Evolutionary conservation across 306 rosid species (phyloP).

Genomic region (Gastrolobium villosum): DNA sequence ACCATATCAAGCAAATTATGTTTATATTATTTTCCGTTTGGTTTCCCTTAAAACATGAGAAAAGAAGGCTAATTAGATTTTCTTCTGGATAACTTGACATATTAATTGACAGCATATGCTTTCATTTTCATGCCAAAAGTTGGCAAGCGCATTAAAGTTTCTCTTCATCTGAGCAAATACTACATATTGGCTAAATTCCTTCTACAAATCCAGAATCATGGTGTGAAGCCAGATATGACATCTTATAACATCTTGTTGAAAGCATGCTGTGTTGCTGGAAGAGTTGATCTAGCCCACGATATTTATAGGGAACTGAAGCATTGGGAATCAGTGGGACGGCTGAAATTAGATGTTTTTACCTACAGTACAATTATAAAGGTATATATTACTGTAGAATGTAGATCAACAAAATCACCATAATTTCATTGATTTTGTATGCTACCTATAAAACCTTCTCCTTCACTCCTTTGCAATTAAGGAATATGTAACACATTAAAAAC

Average conservation of each 20-base stretch:
- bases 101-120: conserved; percentile 47
- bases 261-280: conserved; percentile 91
- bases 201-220: conserved; percentile 71
- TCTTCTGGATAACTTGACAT: conserved; percentile 39
- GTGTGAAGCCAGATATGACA: conserved; percentile 79
- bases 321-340: conserved; percentile 76
- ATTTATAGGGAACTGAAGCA: conserved; percentile 82
- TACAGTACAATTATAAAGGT: conserved; percentile 99
- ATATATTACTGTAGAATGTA: conserved; percentile 47
- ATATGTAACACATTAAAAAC: neutral
- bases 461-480: conserved; percentile 19
- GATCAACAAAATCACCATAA: conserved; percentile 36
- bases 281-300: conserved; percentile 93
- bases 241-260: conserved; percentile 92
- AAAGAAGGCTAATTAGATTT: conserved; percentile 38
- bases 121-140: conserved; percentile 44
- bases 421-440: conserved; percentile 39
- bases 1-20: conserved; percentile 18
- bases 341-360: conserved; percentile 93
- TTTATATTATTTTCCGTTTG: conserved; percentile 17
- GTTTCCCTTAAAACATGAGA: conserved; percentile 37
- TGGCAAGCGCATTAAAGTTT: conserved; percentile 40
- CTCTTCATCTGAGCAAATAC: conserved; percentile 44
- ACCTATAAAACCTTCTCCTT: conserved; percentile 33
- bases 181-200: conserved; percentile 41